Evolutionary conservation across 1,284 basidiomycete genomes (phyloP).

Genomic region (Caloboletus firmus): DNA sequence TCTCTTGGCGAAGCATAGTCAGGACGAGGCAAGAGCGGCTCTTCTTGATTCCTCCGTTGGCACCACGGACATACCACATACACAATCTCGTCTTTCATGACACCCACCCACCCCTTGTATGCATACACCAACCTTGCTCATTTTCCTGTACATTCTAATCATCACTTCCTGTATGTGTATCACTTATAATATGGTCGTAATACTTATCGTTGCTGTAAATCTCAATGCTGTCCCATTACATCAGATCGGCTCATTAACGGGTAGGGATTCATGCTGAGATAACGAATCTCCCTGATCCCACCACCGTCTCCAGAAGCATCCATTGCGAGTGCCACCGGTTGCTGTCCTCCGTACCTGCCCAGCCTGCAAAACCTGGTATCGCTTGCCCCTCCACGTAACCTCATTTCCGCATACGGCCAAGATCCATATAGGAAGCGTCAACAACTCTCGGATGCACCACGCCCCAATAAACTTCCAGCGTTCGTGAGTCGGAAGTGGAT

Average conservation of each 20-base stretch:
- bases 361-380: slow-evolving; percentile 61
- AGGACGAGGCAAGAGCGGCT: slow-evolving; percentile 33
- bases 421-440: slow-evolving; percentile 85
- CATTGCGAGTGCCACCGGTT: neutral
- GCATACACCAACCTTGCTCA: slow-evolving; percentile 31
- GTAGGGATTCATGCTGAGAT: slow-evolving; percentile 19
- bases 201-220: slow-evolving; percentile 34
- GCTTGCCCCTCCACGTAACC: slow-evolving; percentile 81
- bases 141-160: slow-evolving; percentile 40
- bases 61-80: slow-evolving; percentile 26
- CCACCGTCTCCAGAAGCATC: slow-evolving; percentile 13
- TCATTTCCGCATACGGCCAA: slow-evolving; percentile 77
- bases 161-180: slow-evolving; percentile 34
- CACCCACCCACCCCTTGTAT: slow-evolving; percentile 29
- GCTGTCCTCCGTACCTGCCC: slow-evolving; percentile 52
- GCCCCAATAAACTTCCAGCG: slow-evolving; percentile 68
- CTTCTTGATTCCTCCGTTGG: slow-evolving; percentile 28
- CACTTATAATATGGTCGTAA: slow-evolving; percentile 34
- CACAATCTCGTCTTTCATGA: slow-evolving; percentile 24
- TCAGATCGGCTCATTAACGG: slow-evolving; percentile 22
- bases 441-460: slow-evolving; percentile 74
- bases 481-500: slow-evolving; percentile 51
- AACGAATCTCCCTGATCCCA: slow-evolving; percentile 10
- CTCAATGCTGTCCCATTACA: slow-evolving; percentile 19
- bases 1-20: slow-evolving; percentile 39